Evolutionary conservation across 371 early-diverging fungal genomes (phyloP).

Genomic region (Mortierella sp.): DNA sequence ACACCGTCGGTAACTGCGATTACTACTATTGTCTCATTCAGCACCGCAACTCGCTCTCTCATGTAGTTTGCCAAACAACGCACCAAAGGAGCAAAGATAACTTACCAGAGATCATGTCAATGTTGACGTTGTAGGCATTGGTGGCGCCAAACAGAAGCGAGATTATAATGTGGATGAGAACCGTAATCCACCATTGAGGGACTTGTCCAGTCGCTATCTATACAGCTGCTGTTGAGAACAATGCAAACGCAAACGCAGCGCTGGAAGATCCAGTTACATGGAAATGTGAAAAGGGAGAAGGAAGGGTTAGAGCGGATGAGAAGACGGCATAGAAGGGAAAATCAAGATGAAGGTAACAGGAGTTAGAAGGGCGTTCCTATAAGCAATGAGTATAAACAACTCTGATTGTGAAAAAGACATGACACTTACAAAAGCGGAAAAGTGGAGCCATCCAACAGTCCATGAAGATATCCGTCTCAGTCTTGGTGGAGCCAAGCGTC

Average conservation of each 20-base stretch:
- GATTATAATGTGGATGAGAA: conserved; percentile 26
- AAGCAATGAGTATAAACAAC: too few species aligned
- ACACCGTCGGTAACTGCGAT: background rate
- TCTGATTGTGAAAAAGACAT: background rate
- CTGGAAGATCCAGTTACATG: conserved; percentile 28
- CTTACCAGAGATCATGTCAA: conserved; percentile 33
- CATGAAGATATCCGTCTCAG: conserved; percentile 30
- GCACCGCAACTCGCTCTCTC: background rate
- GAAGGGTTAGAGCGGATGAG: background rate
- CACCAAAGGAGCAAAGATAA: background rate
- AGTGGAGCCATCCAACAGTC: conserved; percentile 47
- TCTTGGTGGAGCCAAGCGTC: conserved; percentile 34
- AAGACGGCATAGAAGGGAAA: background rate
- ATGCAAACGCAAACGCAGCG: conserved; percentile 37
- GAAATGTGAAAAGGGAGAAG: too few species aligned
- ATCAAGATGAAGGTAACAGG: background rate
- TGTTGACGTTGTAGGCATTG: conserved; percentile 23
- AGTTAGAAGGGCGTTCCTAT: background rate
- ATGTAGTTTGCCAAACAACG: background rate
- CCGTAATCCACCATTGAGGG: conserved; percentile 30
- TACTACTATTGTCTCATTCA: background rate
- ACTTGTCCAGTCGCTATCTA: conserved; percentile 20
- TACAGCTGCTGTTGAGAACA: conserved; percentile 25
- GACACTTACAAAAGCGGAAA: conserved; percentile 45
- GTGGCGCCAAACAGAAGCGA: conserved; percentile 27